Percentiles rank a stretch among this genome's conserved stretches.
These are phyloP conservation scores for Volvox reticuliferus DNA, from an alignment of 139 green algal species.

Conservation along the genomic window DNA sequence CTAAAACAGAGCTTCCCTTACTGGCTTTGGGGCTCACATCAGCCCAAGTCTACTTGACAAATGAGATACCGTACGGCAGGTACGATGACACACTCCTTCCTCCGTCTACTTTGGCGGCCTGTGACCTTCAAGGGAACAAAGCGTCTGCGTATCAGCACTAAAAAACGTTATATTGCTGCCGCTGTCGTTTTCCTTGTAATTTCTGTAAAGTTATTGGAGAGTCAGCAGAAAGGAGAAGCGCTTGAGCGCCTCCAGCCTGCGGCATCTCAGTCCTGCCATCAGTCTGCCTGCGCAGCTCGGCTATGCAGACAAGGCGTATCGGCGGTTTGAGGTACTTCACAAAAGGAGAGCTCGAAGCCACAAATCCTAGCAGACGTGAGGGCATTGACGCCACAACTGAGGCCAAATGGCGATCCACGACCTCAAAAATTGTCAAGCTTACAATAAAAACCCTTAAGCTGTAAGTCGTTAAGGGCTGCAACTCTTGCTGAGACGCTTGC, in stretches of 20 bases:
- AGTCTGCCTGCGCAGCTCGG: neutral
- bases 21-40: too few species aligned
- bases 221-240: constrained; percentile 12
- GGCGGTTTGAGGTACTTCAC: neutral
- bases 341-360: constrained; percentile 26
- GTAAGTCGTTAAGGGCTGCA: neutral
- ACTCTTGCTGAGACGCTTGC: neutral
- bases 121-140: neutral
- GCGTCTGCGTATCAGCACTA: neutral
- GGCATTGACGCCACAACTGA: constrained; percentile 12
- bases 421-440: constrained; percentile 31
- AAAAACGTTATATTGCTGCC: neutral
- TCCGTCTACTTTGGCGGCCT: neutral
- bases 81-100: neutral
- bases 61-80: too few species aligned
- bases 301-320: constrained; percentile 31
- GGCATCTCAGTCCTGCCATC: neutral
- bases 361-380: neutral
- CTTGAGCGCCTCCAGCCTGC: constrained; percentile 16
- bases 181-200: neutral
- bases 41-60: too few species aligned
- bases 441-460: constrained; percentile 41
- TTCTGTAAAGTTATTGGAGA: neutral
- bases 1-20: too few species aligned
- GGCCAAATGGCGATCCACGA: constrained; percentile 3